A percentile compares a stretch with the other conserved stretches of the same genome.
Conservation (phyloP, 306 rosid species). For the Corylus americana region DNA sequence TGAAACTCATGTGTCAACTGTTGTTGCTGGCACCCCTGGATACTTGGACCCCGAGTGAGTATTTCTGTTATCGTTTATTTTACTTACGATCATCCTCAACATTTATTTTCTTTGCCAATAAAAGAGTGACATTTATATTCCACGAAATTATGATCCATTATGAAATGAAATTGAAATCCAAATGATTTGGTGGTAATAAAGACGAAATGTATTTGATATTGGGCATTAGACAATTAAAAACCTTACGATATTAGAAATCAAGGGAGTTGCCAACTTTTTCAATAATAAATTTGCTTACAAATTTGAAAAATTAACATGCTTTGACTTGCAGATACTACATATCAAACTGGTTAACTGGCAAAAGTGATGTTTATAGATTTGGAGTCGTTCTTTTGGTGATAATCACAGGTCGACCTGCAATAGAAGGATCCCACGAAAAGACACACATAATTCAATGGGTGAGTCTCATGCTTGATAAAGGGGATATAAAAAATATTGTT, state of each 20-base stretch:
- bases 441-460: slow-evolving; percentile 20
- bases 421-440: neutral
- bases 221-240: no score
- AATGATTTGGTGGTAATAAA: no score
- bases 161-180: no score
- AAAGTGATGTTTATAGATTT: slow-evolving; percentile 26
- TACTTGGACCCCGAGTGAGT: slow-evolving; percentile 51
- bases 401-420: slow-evolving; percentile 6
- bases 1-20: slow-evolving; percentile 31
- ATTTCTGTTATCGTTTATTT: neutral
- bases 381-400: slow-evolving; percentile 18
- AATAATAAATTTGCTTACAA: neutral
- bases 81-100: neutral
- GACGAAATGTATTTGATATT: no score
- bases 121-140: neutral
- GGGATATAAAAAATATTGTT: slow-evolving; percentile 5
- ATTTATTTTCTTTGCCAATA: no score
- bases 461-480: neutral
- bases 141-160: no score
- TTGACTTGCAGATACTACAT: neutral
- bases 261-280: no score
- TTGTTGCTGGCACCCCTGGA: slow-evolving; percentile 49
- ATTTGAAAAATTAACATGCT: neutral
- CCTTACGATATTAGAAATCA: no score
- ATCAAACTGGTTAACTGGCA: neutral